Evolutionary conservation across 2,329 filamentous ascomycete genomes (phyloP), one percentile per base, ranked within the genome.

Genomic region (Monosporascus sp.): DNA sequence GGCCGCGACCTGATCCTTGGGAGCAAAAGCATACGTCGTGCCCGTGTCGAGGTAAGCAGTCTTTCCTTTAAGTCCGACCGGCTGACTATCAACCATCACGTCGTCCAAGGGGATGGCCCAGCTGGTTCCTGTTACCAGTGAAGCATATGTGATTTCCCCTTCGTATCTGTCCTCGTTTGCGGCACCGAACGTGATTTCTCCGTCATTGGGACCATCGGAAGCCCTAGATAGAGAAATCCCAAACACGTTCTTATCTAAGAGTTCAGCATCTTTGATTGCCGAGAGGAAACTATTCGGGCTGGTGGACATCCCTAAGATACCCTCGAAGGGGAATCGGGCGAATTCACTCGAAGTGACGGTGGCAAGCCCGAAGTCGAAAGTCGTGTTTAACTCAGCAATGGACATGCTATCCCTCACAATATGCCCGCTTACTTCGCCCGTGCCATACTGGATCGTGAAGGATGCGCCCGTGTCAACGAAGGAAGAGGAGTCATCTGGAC

Each of bases 21-120:
- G 88, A 6, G 89, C 82, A 57, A 96, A 84, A 27, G 90, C 81
- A 66, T 86, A 94, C 0, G 86, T 89, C 0, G 90, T 94, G 48
- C 90, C 90, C 0, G 89, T 91, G 69, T 96, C 91, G 60, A 96
- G 85, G 65, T 91, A 90, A 34, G 86, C 88, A 1, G 76, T 74
- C 48, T 77, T 68, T 38, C 72, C 74, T 11, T 79, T 82, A 37
- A 85, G 73, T n/a, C 78, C 75, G 14, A 79, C 77, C 8, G 76
- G 72, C 44, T 79, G 76, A 47, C 81, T 85, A 54, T 85, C 78
- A 46, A 86, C 81, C 2, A 80, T 74, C 49, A 85, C 78, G 60
- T 86, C 84, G 44, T 84, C 85, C 51, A 94, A 64, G 0, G 81
- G 69, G 31, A 96, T 84, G 27, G 85, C 83, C 91, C 91, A 96